Base-by-base conservation (phyloP, 73 alveolate species). In the Diophrys appendiculata region DNA sequence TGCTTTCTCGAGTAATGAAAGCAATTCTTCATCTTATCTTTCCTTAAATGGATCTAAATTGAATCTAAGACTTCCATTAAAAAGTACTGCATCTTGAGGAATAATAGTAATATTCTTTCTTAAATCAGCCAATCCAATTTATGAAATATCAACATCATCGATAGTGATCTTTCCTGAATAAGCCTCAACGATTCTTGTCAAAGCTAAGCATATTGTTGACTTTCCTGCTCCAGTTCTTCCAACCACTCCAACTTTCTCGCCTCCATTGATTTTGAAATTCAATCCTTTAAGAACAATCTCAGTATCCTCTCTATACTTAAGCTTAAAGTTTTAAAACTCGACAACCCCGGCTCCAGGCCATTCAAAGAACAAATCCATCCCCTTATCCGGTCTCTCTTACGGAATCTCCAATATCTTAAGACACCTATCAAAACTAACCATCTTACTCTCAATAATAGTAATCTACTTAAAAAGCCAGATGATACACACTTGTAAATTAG, bases 171-270 rank as follows among this genome's bases (percentile, higher is more conserved):
- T 75, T 3, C 98, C 98, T 35, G 87, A 73, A 18, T 73, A 64
- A 31, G 98, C 96, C 82, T 97, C 99, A 52, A 95, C 84, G 27
- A 97, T 92, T 68, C 99, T 89, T 53, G 91, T 76, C 25, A 96
- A 72, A 26, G 98, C 82, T 35, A 96, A 76, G 70, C 97, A 78
- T 27, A 96, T 75, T 0, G 99, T 96, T 29, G 97, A 86, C 82
- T 96, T 96, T n/a, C 99, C 99, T 29, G 98, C 96, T 5, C 99
- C 99, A 71, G 97, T 95, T 83, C 93, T 78, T 14, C 99, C 99
- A 14, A 92, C 98, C 22, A 96, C 95, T 30, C 99, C 99, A 0
- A 96, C 77, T 86, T 96, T 94, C 79, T 94, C 98, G 18, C 96
- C 90, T 1, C 93, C 77, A 43, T 88, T 77, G 18, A 95, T 70